Base-by-base conservation (phyloP, 1,139 yeast genomes). In the Kurtzmaniella quercitrusa region DNA sequence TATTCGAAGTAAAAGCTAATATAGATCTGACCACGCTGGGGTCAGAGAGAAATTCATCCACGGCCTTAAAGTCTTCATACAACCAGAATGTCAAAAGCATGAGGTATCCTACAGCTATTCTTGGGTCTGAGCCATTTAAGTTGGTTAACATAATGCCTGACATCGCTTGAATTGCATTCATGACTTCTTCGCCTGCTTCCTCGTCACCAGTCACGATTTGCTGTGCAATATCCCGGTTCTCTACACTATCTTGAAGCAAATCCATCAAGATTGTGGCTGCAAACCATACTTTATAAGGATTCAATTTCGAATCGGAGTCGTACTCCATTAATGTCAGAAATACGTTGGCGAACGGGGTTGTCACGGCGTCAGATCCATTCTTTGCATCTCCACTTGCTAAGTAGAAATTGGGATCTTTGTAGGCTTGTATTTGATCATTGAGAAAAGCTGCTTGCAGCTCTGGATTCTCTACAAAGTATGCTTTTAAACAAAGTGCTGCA, bases 201-300 rank as follows among this genome's bases (percentile, higher is more conserved):
- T 69, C 77, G 46, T 79, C 82, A 3, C 95, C 96, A 11, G 85
- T 72, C n/a, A 68, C 68, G n/a, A 88, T 70, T 0, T 60, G 57
- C 39, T 80, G 65, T 0, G 87, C 76, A 26, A 74, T 51, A 12
- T 73, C 76, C 47, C 77, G 74, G 23, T 77, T 72, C 22, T 73
- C 80, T 7, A 69, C 71, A 44, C 70, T 69, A 38, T 80, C 87
- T 44, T 78, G 78, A 49, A 89, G 77, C 3, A 89, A 57, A 45
- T 78, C 78, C 44, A 86, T 68, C 34, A 93, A 57, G 3, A 88
- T 69, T 2, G 81, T 75, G 1, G 88, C 71, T 0, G 97, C 82
- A 65, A 93, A 91, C 95, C 96, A 94, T 1, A 82, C 66, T 54
- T 83, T 80, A 59, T 88, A 93, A 0, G 98, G 97, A 51, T 94